These are phyloP conservation scores for Solanum pimpinellifolium DNA, from an alignment of 257 asterid genomes.

Conservation along the genomic window DNA sequence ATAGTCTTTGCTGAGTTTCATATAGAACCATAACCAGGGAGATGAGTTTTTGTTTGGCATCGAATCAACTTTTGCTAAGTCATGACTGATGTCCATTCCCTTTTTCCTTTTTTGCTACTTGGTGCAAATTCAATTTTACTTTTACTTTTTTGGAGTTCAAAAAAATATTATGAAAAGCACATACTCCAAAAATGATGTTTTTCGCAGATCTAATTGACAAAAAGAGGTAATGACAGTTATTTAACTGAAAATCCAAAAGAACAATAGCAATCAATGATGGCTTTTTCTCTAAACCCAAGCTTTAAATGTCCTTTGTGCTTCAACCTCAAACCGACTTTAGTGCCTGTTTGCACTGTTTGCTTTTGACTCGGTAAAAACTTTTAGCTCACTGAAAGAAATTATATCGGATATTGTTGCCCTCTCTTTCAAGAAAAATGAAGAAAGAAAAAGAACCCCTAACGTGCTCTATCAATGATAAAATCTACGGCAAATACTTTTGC, in stretches of 20 bases:
- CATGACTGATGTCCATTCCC: not conserved
- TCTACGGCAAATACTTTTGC: not conserved
- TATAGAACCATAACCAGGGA: not conserved
- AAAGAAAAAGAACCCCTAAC: not conserved
- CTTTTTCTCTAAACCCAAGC: not conserved
- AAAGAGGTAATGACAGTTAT: not conserved
- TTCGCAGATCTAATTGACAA: not conserved
- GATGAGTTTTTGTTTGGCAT: not conserved
- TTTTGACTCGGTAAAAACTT: not conserved
- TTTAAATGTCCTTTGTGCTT: not conserved
- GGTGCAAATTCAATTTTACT: not conserved
- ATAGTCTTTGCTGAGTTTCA: not conserved
- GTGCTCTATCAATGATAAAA: not conserved
- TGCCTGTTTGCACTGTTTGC: not conserved
- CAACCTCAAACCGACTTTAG: not conserved
- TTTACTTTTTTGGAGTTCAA: not conserved
- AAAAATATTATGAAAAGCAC: not conserved
- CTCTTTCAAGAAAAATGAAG: not conserved
- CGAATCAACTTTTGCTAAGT: not conserved
- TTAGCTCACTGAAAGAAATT: not conserved
- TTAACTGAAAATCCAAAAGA: not conserved
- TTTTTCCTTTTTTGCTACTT: not conserved
- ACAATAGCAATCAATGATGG: not conserved
- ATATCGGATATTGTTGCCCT: not conserved
- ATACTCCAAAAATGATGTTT: not conserved